Base-by-base conservation (phyloP, 2,329 filamentous ascomycete genomes). In the Diaporthe citri region DNA sequence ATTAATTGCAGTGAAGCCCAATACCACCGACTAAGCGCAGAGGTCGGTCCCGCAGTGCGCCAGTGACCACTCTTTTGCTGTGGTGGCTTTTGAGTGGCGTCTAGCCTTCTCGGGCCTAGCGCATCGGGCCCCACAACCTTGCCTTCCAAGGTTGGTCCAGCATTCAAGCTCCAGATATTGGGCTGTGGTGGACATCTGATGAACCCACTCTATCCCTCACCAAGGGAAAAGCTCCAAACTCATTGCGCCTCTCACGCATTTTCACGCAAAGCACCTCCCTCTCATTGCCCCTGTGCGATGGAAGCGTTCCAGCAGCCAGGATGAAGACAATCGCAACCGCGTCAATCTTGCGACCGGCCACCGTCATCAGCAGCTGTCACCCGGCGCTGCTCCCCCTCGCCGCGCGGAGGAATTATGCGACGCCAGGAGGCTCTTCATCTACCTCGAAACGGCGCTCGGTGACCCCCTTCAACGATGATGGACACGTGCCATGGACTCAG, bases 381-480 rank as follows among this genome's bases (percentile, higher is more conserved):
- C 64, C 79, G 79, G 57, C 77, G 86, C 64, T 69, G 12, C 69
- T 83, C 84, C 82, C 83, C 51, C 77, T 86, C 55, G 74, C 86
- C 57, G 77, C 83, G 46, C 82, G 83, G 76, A 88, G 90, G 80
- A 82, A 84, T 69, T 93, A 93, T 84, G 89, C 92, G 76, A 85
- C 85, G 75, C 78, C 87, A 28, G 82, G 82, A 51, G 75, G 77
- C 48, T 75, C 83, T 0, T 75, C 76, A 76, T 78, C 88, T 17
- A 81, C 84, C 17, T 82, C 91, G 36, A 90, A 88, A 77, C 89
- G 94, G 72, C 92, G 90, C 80, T 88, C 92, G 52, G 92, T 98
- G 36, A 98, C 95, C 0, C 90, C 96, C 0, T 92, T 96, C 80
- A 97, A 95, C 79, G 96, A 98, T 79, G 93, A 95, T 80, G 96